These are phyloP conservation scores for Cyclotella choctawhatcheeana DNA, from an alignment of 108 stramenopile species.

Conservation along the genomic window DNA sequence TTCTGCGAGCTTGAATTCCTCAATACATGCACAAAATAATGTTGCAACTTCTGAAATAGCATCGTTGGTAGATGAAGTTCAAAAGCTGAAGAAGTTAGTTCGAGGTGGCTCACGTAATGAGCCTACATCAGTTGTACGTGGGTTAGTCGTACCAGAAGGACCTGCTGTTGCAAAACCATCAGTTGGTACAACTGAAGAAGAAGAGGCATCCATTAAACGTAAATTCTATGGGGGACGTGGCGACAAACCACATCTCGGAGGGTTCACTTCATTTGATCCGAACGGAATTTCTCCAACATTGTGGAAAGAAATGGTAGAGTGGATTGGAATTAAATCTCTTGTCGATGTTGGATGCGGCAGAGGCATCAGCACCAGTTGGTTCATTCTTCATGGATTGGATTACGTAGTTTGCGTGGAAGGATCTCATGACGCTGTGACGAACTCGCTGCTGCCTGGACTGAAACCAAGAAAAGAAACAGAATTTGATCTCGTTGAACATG, in stretches of 20 bases:
- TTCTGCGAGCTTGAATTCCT: background rate
- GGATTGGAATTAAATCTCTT: constrained; percentile 69
- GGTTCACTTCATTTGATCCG: constrained; percentile 32
- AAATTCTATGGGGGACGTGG: constrained; percentile 73
- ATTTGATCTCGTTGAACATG: constrained; percentile 55
- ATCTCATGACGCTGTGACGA: constrained; percentile 74
- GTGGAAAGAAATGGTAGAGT: constrained; percentile 63
- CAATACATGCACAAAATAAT: background rate
- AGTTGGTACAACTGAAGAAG: constrained; percentile 32
- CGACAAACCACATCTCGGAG: constrained; percentile 80
- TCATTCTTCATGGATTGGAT: constrained; percentile 63
- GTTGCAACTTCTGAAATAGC: background rate
- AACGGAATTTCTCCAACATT: constrained; percentile 38
- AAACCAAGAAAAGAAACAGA: constrained; percentile 22
- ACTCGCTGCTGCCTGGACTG: constrained; percentile 58
- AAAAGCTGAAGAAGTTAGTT: constrained; percentile 2
- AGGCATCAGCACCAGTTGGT: constrained; percentile 75
- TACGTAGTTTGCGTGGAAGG: constrained; percentile 78
- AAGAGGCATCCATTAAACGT: constrained; percentile 42
- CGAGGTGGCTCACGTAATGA: background rate
- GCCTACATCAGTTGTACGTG: background rate
- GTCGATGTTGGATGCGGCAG: constrained; percentile 88
- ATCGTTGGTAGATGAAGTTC: background rate
- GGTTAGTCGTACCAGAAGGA: constrained; percentile 43
- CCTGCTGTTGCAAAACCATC: constrained; percentile 43